Evolutionary conservation across 257 asterid genomes (phyloP), one percentile per base, ranked within the genome.

Genomic region (Salvia rosmarinus): DNA sequence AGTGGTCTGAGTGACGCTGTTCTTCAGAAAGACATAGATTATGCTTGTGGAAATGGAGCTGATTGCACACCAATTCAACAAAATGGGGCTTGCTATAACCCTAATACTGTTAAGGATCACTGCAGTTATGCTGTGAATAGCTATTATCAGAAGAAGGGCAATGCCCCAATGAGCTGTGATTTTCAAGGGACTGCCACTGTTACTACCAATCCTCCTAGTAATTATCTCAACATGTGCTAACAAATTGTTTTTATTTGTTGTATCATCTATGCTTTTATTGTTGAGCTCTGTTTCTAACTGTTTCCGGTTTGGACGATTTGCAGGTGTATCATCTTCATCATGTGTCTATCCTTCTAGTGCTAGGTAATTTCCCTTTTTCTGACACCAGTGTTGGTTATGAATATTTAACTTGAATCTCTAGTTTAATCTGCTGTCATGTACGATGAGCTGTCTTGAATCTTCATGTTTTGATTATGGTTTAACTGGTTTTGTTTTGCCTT

Each of bases 101-200:
- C 97, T 17, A 89, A 87, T 57, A 86, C 98, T 51, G 71, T 89
- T 0, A 84, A 57, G 67, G 97, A 87, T 81, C 98, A 93, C 84
- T 93, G 98, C 64, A 85, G 67, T 68, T 90, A 88, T 82, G 98
- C 98, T 60, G 97, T 89, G 0, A 93, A 90, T 57, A 93, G 95
- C 79, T 93, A 93, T 59, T 93, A 78, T 67, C 98, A 90, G 87
- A 87, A 61, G 64, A 90, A 77, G 74, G 77, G 75, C 7, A 82
- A 77, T 66, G 14, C n/a, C 39, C 7, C 30, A 25, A 88, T 84
- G n/a, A 89, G 85, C 83, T 90, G 98, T 85, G 90, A 89, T 59
- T 93, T 93, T 77, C 0, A 39, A 5, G 88, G 87, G 79, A 72
- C 90, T 73, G 95, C 96, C 20, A 7, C 75, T 9, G 50, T 81